Conservation (phyloP, 129 eudicot species). For the Centrapalus pauciflorus region DNA sequence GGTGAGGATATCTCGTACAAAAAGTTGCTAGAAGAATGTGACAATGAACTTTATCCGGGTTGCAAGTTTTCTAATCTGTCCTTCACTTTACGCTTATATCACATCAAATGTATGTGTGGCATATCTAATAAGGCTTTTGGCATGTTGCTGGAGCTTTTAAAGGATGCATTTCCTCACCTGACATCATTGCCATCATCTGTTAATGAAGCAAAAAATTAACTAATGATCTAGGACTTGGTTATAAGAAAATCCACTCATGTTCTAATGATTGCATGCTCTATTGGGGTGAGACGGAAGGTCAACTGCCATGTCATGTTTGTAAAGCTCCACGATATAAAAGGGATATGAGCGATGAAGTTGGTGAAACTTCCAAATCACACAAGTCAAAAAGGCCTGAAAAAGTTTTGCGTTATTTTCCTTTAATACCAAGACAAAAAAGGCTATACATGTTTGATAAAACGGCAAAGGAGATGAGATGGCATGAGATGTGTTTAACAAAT, state of each 20-base stretch:
- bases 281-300: not conserved
- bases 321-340: not conserved
- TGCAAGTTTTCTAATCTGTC: slow-evolving; percentile 1
- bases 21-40: slow-evolving; percentile 1
- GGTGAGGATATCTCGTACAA: not conserved
- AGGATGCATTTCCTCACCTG: not conserved
- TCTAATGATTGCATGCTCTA: not conserved
- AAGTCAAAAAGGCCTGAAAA: not conserved
- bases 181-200: not conserved
- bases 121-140: not conserved
- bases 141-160: not conserved
- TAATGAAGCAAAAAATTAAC: not conserved
- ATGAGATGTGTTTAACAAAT: not conserved
- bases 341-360: too few relatives aligned
- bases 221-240: not conserved
- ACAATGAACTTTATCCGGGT: not conserved
- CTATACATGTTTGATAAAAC: not conserved
- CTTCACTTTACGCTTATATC: slow-evolving; percentile 1
- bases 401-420: not conserved
- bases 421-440: not conserved
- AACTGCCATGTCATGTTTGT: not conserved
- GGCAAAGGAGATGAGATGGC: not conserved
- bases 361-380: not conserved
- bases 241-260: not conserved
- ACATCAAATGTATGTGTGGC: not conserved